Conservation (phyloP, 1,139 yeast genomes). For the Sugiyamaella neomexicana region DNA sequence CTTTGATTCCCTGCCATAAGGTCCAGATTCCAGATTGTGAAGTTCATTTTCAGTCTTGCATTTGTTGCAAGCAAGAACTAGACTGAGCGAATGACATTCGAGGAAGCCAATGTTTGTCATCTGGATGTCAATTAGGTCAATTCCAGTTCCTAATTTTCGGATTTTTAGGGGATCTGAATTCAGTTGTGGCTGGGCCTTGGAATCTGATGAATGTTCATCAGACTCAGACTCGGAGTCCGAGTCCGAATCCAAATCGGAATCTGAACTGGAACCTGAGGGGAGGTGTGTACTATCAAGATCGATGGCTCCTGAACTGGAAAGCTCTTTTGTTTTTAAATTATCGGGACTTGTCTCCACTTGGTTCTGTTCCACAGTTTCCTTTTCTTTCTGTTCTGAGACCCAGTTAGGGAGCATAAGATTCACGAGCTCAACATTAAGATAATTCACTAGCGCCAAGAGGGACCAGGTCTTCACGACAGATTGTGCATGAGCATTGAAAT, state of each 20-base stretch:
- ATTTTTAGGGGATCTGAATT: conserved; percentile 7
- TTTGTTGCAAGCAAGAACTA: conserved; percentile 42
- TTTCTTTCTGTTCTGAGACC: conserved; percentile 11
- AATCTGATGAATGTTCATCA: conserved; percentile 1
- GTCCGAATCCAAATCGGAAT: conserved; percentile 12
- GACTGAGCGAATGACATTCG: conserved; percentile 40
- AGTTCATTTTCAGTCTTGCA: conserved; percentile 43
- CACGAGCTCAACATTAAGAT: conserved; percentile 31
- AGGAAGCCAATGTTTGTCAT: conserved; percentile 40
- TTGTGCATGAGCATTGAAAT: conserved; percentile 35
- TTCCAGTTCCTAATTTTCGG: conserved; percentile 38
- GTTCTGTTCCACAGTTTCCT: background rate
- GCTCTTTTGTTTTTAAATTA: background rate
- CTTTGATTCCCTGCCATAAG: conserved; percentile 41
- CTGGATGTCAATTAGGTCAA: conserved; percentile 37
- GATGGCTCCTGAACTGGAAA: background rate
- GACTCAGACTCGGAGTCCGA: conserved; percentile 4
- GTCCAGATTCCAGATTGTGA: conserved; percentile 39
- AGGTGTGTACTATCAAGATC: background rate
- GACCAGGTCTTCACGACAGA: conserved; percentile 33
- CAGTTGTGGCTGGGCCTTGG: background rate
- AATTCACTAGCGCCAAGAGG: conserved; percentile 37
- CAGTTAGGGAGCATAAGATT: conserved; percentile 28
- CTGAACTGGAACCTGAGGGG: background rate
- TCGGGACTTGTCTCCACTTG: background rate